phyloP scores from a whole-genome alignment of 2,329 filamentous ascomycete species.

The Epichloe aotearoae region DNA sequence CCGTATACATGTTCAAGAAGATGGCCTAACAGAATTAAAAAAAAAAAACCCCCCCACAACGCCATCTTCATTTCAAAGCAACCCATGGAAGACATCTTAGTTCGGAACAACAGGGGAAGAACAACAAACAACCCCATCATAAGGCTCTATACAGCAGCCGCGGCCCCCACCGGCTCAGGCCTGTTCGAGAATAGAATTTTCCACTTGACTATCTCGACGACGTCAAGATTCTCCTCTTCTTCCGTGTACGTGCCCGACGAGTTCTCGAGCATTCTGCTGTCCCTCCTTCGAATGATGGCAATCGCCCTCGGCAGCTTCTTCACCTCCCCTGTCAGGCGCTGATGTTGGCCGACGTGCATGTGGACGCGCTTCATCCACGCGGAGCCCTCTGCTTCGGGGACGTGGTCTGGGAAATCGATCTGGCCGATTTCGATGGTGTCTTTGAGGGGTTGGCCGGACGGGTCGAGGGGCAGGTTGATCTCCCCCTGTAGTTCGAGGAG shows the following conservation, averaged over 20 bases:
- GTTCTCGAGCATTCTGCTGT: constrained; percentile 28
- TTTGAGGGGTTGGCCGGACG: constrained; percentile 17
- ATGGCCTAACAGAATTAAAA: no score
- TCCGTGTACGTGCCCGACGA: constrained; percentile 25
- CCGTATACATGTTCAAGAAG: no score
- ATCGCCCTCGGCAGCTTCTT: constrained; percentile 72
- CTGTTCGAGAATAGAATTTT: constrained; percentile 76
- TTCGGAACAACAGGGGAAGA: neutral
- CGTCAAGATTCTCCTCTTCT: constrained; percentile 48
- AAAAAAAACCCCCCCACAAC: no score
- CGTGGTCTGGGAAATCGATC: constrained; percentile 67
- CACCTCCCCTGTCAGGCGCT: constrained; percentile 78
- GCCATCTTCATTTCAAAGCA: neutral
- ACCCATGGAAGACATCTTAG: neutral
- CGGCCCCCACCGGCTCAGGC: constrained; percentile 67
- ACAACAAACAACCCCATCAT: neutral
- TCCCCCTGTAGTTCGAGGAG: constrained; percentile 87
- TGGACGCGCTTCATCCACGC: constrained; percentile 87
- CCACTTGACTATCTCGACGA: constrained; percentile 76
- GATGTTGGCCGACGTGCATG: constrained; percentile 77
- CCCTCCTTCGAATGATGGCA: constrained; percentile 57
- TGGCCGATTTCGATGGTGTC: constrained; percentile 43
- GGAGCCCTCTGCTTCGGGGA: constrained; percentile 31
- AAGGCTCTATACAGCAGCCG: constrained; percentile 1
- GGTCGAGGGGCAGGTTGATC: constrained; percentile 55